phyloP scores from a whole-genome alignment of 2,329 filamentous ascomycete genomes.

The Colletotrichum neosansevieriae region DNA sequence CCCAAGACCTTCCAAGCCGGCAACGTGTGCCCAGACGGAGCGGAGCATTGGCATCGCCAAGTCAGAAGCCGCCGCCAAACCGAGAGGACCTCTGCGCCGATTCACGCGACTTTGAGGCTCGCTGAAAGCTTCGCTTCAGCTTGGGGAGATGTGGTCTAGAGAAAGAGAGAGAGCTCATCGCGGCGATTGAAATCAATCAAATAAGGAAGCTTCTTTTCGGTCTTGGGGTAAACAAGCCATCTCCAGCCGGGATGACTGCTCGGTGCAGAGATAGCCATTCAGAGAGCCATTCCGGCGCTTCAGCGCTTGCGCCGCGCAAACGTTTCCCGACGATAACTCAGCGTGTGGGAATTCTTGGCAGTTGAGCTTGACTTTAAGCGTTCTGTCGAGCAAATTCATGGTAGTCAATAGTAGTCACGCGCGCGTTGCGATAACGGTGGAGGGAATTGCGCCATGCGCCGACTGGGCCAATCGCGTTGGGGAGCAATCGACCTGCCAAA shows the following conservation, averaged over 20 bases:
- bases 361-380: not conserved
- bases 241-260: not conserved
- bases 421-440: conserved; percentile 22
- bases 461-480: not conserved
- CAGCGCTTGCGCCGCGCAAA: not conserved
- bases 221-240: not conserved
- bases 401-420: not conserved
- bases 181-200: not conserved
- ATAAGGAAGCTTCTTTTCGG: conserved; percentile 21
- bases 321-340: conserved; percentile 2
- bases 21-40: conserved; percentile 29
- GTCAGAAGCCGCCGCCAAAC: conserved; percentile 9
- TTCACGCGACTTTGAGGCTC: not conserved
- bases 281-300: not conserved
- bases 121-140: too few relatives aligned
- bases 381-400: conserved; percentile 7
- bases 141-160: too few relatives aligned
- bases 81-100: conserved; percentile 2
- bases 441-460: conserved; percentile 18
- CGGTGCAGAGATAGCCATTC: not conserved
- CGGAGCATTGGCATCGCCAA: conserved; percentile 38
- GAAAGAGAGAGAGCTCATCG: too few relatives aligned
- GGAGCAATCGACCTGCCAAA: conserved; percentile 29
- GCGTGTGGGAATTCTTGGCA: conserved; percentile 15
- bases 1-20: conserved; percentile 38